Base-by-base conservation (phyloP, 2,329 filamentous ascomycete species). In the Capronia americana region DNA sequence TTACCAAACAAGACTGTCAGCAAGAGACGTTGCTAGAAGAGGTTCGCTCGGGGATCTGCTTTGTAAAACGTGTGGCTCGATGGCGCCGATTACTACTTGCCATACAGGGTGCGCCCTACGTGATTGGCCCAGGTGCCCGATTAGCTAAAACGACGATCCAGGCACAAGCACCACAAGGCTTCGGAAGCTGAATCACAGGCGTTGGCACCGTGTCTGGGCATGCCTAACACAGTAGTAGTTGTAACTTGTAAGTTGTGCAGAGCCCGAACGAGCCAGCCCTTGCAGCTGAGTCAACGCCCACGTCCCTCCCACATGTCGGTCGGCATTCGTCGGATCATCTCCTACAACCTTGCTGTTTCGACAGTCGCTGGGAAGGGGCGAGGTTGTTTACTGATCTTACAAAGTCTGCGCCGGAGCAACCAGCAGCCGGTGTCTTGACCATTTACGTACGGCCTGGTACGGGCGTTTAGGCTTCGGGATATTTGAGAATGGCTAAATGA, bases 1-100 rank as follows among this genome's bases (percentile, higher is more conserved):
- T 57, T 57, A 63, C 54, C 10, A 63, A 17, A 57, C 51, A 44
- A 28, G 55, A 50, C 20, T 55, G 60, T 62, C 60, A 62, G 60
- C 60, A 56, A 38, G 28, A 41, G 61, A 63, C 20, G 26, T 20
- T 24, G 12, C 32, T 41, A 20, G 48, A 61, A 53, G 23, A 17
- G 7, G 8, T 14, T 24, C 7, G 57, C 4, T 34, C 34, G 3
- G n/a, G n/a, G 34, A 8, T 17, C 14, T 32, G 46, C 44, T 53
- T 61, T 51, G 58, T 55, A 30, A 53, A 44, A 28, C 2, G 23
- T 17, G 30, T 61, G 58, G 26, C 50, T 2, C 12, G 20, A 48
- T 38, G 44, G 44, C 48, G 20, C 11, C 56, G 48, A 61, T 30
- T 38, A 54, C 58, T 61, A 61, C 48, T 44, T 60, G n/a, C 58